Conservation (phyloP, 1,284 basidiomycete genomes). For the Cryptococcus sp. region DNA sequence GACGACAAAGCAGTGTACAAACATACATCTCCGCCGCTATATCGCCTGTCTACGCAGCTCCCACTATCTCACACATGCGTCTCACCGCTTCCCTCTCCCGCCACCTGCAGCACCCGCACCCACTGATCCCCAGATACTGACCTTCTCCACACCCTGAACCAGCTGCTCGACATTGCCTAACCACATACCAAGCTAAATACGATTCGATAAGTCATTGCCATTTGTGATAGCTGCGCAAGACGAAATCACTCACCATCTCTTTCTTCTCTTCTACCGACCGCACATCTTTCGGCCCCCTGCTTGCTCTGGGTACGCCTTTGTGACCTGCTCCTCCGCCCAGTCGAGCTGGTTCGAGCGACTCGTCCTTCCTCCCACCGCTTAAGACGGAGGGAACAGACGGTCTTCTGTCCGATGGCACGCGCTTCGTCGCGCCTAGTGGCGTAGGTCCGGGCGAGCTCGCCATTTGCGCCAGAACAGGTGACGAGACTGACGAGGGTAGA, state of each 20-base stretch:
- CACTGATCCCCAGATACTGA: slow-evolving; percentile 73
- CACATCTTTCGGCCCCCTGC: slow-evolving; percentile 10
- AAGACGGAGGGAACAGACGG: neutral
- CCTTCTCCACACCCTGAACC: slow-evolving; percentile 77
- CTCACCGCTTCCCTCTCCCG: no score
- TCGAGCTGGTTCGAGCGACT: neutral
- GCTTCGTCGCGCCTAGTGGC: slow-evolving; percentile 24
- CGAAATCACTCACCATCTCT: slow-evolving; percentile 56
- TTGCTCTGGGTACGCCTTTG: no score
- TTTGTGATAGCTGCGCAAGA: no score
- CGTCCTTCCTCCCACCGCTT: slow-evolving; percentile 1
- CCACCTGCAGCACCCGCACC: slow-evolving; percentile 4
- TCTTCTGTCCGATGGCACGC: slow-evolving; percentile 24
- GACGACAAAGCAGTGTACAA: no score
- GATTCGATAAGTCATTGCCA: no score
- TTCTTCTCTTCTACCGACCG: slow-evolving; percentile 77
- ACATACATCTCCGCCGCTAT: no score
- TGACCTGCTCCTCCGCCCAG: no score
- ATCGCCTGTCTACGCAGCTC: no score
- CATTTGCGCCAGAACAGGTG: slow-evolving; percentile 13
- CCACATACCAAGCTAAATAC: slow-evolving; percentile 69
- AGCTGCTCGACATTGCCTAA: slow-evolving; percentile 84
- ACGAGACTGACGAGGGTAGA: slow-evolving; percentile 29
- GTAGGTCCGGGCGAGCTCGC: neutral
- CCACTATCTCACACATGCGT: no score